A percentile compares a stretch with the other conserved stretches of the same genome.
These are phyloP conservation scores for Grammothele lineata DNA, from an alignment of 768 basidiomycete species.

Conservation along the genomic window DNA sequence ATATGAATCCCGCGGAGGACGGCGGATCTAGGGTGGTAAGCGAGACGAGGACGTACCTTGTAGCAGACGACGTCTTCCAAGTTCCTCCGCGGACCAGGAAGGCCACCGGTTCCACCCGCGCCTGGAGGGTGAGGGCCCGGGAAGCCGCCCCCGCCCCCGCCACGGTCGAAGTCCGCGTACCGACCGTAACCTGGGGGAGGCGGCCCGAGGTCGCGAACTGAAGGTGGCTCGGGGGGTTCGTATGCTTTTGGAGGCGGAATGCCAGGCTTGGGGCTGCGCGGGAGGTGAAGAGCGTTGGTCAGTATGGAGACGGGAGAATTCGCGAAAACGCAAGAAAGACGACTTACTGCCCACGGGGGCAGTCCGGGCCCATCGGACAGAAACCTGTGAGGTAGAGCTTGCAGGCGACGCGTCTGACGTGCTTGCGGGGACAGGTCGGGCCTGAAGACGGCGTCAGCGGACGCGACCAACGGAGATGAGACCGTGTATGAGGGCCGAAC, in stretches of 20 bases:
- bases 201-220: conserved; percentile 77
- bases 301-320: not conserved
- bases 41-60: conserved; percentile 49
- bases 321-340: not conserved
- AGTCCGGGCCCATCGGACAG: conserved; percentile 87
- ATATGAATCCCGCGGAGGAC: not conserved
- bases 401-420: conserved; percentile 88
- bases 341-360: conserved; percentile 84
- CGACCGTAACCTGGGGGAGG: conserved; percentile 91
- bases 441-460: conserved; percentile 33
- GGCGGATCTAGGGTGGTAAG: not conserved
- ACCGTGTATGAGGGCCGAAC: not conserved
- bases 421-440: conserved; percentile 85
- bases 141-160: conserved; percentile 33
- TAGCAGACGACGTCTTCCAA: conserved; percentile 84
- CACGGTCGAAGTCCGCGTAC: conserved; percentile 72
- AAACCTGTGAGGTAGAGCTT: conserved; percentile 90
- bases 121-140: conserved; percentile 22
- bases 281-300: conserved; percentile 10
- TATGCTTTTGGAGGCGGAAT: conserved; percentile 70
- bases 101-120: conserved; percentile 30
- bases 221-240: conserved; percentile 70
- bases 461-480: not conserved
- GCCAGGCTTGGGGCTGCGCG: conserved; percentile 68
- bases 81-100: conserved; percentile 54